Base-by-base conservation (phyloP, 176 grass and related monocot species). In the Carex scoparia region DNA sequence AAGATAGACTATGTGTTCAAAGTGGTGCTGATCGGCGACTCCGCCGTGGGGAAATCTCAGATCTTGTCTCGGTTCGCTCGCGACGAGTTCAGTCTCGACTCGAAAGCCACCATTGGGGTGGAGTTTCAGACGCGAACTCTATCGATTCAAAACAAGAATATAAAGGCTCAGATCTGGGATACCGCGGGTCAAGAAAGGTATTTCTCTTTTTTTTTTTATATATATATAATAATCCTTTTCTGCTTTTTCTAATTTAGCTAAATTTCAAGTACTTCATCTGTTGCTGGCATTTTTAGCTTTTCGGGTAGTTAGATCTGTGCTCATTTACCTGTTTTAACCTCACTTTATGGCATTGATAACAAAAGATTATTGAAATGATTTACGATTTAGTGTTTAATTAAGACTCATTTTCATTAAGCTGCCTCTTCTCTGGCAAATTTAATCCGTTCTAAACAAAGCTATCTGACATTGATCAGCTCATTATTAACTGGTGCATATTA, bases 111-210 rank as follows among this genome's bases (percentile, higher is more conserved):
- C 85, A 97, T 94, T 60, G 94, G 92, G n/a, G 94, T 97, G 35
- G 92, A 91, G 90, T 94, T 97, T 85, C 94, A 94, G 88, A 94
- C 94, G 9, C 90, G 94, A 63, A 94, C 94, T 28, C 85, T 97
- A 84, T 30, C 91, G 67, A 97, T 97, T 81, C 88, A 94, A 27
- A 85, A 90, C 61, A 86, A 86, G 69, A 86, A 55, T 86, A 87
- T 97, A 87, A 97, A 97, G 92, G 92, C 95, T 18, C 95, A 94
- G 95, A 98, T 98, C 89, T 98, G 95, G 95, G 92, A 94, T 82
- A 97, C 94, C 61, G 94, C 94, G 7, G 92, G 94, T 15, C 92
- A 98, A 79, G 91, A 96, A 75, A 88, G 69, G 80, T 88, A 83
- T 35, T 31, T 57, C 10, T 81, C 10, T 2, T 5, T 4, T 18